Conservation (phyloP, 2,329 filamentous ascomycete genomes). For the Esteya vermicola region DNA sequence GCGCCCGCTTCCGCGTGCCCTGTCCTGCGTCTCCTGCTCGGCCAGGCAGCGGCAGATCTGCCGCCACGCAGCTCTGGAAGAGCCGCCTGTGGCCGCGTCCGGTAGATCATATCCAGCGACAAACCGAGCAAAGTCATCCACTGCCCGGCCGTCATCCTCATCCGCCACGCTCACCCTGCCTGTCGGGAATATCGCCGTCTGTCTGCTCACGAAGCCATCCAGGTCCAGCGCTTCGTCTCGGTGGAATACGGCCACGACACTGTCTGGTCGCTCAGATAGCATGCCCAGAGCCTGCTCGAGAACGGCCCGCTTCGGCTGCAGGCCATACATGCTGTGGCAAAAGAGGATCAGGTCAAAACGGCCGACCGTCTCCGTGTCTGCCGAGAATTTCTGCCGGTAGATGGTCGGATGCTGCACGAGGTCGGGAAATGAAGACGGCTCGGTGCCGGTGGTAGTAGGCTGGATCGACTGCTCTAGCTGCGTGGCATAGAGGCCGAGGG, state of each 20-base stretch:
- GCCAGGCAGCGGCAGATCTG: conserved; percentile 34
- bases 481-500: conserved; percentile 29
- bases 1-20: conserved; percentile 12
- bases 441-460: conserved; percentile 1
- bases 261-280: conserved; percentile 25
- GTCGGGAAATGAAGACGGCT: conserved; percentile 21
- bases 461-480: conserved; percentile 27
- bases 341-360: conserved; percentile 43
- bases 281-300: conserved; percentile 32
- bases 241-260: conserved; percentile 39
- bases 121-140: conserved; percentile 14
- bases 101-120: not conserved
- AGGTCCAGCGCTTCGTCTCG: conserved; percentile 28
- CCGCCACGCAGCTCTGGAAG: conserved; percentile 29
- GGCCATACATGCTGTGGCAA: conserved; percentile 51
- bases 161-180: conserved; percentile 28
- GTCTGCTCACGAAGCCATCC: conserved; percentile 32
- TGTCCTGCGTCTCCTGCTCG: conserved; percentile 15
- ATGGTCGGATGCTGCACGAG: conserved; percentile 1
- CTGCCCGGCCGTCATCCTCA: conserved; percentile 26
- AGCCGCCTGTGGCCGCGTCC: conserved; percentile 12
- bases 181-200: conserved; percentile 28
- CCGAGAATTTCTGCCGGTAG: conserved; percentile 17
- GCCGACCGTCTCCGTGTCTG: conserved; percentile 9
- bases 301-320: conserved; percentile 30